Evolutionary conservation across 129 eudicot genomes (phyloP).

Genomic region (Chrysanthemum seticuspe): DNA sequence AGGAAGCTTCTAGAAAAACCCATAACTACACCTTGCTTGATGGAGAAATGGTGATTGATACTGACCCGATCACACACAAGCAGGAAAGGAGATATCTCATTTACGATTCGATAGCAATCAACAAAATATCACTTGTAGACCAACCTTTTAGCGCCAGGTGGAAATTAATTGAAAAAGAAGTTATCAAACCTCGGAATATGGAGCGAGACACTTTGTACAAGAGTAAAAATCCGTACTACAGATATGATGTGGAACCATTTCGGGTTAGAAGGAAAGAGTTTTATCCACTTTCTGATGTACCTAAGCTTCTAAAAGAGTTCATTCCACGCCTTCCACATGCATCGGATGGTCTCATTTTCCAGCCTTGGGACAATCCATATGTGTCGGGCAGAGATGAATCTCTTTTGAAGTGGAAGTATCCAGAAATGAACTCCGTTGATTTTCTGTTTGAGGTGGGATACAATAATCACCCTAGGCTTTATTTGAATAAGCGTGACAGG

Average conservation of each 20-base stretch:
- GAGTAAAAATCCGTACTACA: slow-evolving; percentile 57
- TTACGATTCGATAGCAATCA: slow-evolving; percentile 90
- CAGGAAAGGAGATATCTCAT: slow-evolving; percentile 93
- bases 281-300: slow-evolving; percentile 83
- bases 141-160: slow-evolving; percentile 87
- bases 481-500: slow-evolving; percentile 72
- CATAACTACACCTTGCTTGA: slow-evolving; percentile 93
- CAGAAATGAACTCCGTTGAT: slow-evolving; percentile 90
- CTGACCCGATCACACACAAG: slow-evolving; percentile 66
- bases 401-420: slow-evolving; percentile 92
- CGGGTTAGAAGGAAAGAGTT: slow-evolving; percentile 97
- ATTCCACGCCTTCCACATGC: slow-evolving; percentile 92
- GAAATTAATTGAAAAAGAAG: slow-evolving; percentile 91
- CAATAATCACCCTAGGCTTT: slow-evolving; percentile 48
- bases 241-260: slow-evolving; percentile 91
- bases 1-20: slow-evolving; percentile 55
- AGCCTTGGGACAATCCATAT: slow-evolving; percentile 98
- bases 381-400: slow-evolving; percentile 91
- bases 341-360: slow-evolving; percentile 98
- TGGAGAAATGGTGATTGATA: slow-evolving; percentile 97
- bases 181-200: slow-evolving; percentile 74
- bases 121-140: slow-evolving; percentile 43
- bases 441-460: slow-evolving; percentile 76
- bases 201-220: slow-evolving; percentile 57
- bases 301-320: slow-evolving; percentile 75